Conservation (phyloP, 345 rosid species). For the Camelina hispida region DNA sequence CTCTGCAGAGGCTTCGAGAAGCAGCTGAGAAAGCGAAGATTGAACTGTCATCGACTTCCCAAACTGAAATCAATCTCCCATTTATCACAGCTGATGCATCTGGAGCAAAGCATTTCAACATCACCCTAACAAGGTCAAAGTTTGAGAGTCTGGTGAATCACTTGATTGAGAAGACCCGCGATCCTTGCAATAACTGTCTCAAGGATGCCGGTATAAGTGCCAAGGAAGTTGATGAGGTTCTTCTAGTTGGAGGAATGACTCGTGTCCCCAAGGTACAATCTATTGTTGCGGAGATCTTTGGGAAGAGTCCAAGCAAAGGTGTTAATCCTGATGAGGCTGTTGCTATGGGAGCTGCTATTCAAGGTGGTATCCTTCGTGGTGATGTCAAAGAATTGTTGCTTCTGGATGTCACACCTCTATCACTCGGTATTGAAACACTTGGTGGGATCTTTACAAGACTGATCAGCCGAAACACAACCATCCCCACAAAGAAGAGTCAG, state of each 20-base stretch:
- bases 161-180: slow-evolving; percentile 75
- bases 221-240: slow-evolving; percentile 81
- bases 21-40: slow-evolving; percentile 93
- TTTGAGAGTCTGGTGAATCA: slow-evolving; percentile 68
- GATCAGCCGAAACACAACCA: slow-evolving; percentile 79
- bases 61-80: slow-evolving; percentile 86
- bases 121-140: slow-evolving; percentile 76
- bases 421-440: slow-evolving; percentile 88
- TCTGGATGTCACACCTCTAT: slow-evolving; percentile 87
- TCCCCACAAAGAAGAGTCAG: slow-evolving; percentile 91
- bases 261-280: slow-evolving; percentile 96
- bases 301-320: slow-evolving; percentile 84
- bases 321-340: slow-evolving; percentile 95
- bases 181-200: slow-evolving; percentile 77
- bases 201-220: slow-evolving; percentile 79
- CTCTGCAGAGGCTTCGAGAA: slow-evolving; percentile 90
- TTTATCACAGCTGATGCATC: slow-evolving; percentile 86
- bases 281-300: slow-evolving; percentile 76
- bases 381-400: slow-evolving; percentile 91
- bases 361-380: slow-evolving; percentile 91
- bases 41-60: slow-evolving; percentile 84
- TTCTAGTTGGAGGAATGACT: slow-evolving; percentile 94
- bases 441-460: slow-evolving; percentile 82
- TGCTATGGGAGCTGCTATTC: slow-evolving; percentile 91
- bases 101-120: slow-evolving; percentile 87